phyloP scores from a whole-genome alignment of 2,329 filamentous ascomycete species.

The Cercospora canescens region DNA sequence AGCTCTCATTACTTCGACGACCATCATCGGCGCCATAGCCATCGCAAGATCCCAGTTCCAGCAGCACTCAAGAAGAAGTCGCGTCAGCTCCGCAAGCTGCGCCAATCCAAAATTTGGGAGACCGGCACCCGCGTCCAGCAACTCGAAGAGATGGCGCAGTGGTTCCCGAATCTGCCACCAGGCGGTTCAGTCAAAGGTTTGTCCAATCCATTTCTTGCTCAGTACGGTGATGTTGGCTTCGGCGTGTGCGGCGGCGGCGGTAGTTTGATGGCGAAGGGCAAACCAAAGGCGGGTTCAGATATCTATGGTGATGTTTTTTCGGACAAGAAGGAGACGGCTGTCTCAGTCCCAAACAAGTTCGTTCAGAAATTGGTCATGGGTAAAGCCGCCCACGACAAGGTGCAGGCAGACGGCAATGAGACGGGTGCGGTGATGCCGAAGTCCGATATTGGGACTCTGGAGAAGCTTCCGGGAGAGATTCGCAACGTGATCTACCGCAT shows the following conservation, averaged over 20 bases:
- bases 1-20: background rate
- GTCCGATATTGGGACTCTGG: conserved; percentile 28
- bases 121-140: conserved; percentile 16
- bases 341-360: background rate
- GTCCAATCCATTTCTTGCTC: background rate
- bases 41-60: conserved; percentile 6
- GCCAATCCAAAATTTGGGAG: conserved; percentile 10
- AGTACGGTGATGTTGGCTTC: background rate
- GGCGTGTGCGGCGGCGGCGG: background rate
- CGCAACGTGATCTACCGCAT: conserved; percentile 31
- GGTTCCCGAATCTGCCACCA: conserved; percentile 19
- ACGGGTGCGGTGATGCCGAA: background rate
- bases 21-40: background rate
- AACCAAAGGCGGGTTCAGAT: background rate
- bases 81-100: conserved; percentile 16
- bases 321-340: background rate
- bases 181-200: conserved; percentile 10
- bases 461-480: conserved; percentile 29
- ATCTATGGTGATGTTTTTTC: background rate
- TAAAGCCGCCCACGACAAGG: background rate
- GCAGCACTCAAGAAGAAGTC: conserved; percentile 13
- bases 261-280: background rate
- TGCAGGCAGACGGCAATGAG: background rate
- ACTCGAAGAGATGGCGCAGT: conserved; percentile 17
- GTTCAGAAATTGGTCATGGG: background rate